Evolutionary conservation across 2,329 filamentous ascomycete genomes (phyloP), one percentile per base, ranked within the genome.

Genomic region (Talaromyces sp.): DNA sequence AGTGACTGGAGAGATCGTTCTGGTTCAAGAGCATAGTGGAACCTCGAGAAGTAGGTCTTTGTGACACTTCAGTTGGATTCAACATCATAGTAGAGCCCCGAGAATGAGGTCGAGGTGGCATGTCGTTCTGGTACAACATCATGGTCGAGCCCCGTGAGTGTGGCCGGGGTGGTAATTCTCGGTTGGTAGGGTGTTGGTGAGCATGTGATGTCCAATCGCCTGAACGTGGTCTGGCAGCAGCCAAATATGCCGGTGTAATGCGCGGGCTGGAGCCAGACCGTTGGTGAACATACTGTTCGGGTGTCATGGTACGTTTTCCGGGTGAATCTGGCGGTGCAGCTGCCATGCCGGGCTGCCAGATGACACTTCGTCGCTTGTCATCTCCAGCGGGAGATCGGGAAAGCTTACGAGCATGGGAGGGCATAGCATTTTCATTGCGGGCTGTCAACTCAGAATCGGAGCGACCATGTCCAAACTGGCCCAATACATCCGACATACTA

Each of bases 221-320:
- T n/a, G 89, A 91, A 55, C 78, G 78, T 1, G 87, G 84, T 0
- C 83, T 72, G 67, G 56, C 77, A 53, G 74, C 76, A 23, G 76
- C 50, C 31, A 78, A 18, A 65, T 63, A 14, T 69, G 66, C 16
- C 67, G 67, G 27, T 70, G 66, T 44, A 69, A 83, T 78, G 80
- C 0, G 87, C 87, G 57, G 80, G 82, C 44, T 89, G 83, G 74
- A 57, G 12, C 85, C 81, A 27, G 88, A 89, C 64, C 91, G 87
- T 67, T 94, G 89, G 68, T 92, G 87, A 5, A 96, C 91, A 76
- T 89, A 96, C 68, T 96, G 87, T 72, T 96, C 91, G 0, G 92
- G 83, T 4, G 89, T 90, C 12, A 96, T 81, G 47, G 55, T 54
- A n/a, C 82, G 81, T 14, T 79, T 74, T 31, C 79, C 76, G 18